phyloP scores from a whole-genome alignment of 1,284 basidiomycete species.

The Ganoderma lucidum region DNA sequence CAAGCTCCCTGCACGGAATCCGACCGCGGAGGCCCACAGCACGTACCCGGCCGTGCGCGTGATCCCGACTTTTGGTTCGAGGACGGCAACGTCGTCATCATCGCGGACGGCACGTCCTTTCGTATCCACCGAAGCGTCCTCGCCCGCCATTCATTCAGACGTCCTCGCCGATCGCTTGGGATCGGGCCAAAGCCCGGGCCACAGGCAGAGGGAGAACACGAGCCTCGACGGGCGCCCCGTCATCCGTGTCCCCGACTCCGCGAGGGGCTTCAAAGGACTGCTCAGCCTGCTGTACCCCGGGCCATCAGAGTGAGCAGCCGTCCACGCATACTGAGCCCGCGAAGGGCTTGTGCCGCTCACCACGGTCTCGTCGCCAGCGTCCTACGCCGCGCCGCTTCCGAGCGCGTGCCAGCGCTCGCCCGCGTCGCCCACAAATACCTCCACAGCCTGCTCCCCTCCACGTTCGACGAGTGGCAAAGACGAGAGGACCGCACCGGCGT shows the following conservation, averaged over 20 bases:
- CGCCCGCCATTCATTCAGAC: conserved; percentile 10
- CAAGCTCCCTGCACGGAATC: background rate
- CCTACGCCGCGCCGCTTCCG: background rate
- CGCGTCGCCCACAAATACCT: conserved; percentile 2
- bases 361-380: background rate
- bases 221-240: background rate
- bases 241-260: background rate
- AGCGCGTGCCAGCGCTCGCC: background rate
- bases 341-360: too few species aligned
- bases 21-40: background rate
- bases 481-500: background rate
- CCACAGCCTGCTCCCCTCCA: conserved; percentile 1
- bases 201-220: background rate
- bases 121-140: conserved; percentile 12
- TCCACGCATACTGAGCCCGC: too few species aligned
- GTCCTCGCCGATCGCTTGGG: background rate
- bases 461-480: background rate
- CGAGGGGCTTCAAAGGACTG: background rate
- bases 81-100: conserved; percentile 14
- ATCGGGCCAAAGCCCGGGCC: background rate
- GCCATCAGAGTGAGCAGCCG: background rate
- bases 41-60: background rate
- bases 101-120: conserved; percentile 1
- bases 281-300: background rate
- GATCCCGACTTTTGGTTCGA: conserved; percentile 15